Conservation (phyloP, 2,329 filamentous ascomycete genomes). For the Xylaria sp. region DNA sequence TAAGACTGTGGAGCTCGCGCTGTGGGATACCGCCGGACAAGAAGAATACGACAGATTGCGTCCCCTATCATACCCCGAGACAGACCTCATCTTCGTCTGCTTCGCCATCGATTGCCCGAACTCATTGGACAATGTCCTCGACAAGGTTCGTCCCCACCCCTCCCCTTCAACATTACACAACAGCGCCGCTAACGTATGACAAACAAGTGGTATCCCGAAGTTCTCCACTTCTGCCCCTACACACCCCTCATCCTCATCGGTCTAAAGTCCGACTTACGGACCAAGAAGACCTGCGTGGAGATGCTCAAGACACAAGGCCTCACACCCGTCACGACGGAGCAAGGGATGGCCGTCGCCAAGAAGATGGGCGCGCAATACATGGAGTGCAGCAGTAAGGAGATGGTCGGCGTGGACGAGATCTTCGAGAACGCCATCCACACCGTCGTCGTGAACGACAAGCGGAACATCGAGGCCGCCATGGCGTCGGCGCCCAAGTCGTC, state of each 20-base stretch:
- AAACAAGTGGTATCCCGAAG: conserved; percentile 90
- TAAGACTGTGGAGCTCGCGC: conserved; percentile 93
- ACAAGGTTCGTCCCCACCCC: conserved; percentile 76
- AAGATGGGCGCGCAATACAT: conserved; percentile 97
- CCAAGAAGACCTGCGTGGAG: conserved; percentile 96
- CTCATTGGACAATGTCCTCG: conserved; percentile 96
- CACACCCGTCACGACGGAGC: conserved; percentile 91
- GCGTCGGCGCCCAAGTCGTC: conserved; percentile 50
- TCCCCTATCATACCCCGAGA: conserved; percentile 96
- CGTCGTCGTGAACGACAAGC: conserved; percentile 82
- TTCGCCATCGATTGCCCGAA: conserved; percentile 99
- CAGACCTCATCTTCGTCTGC: conserved; percentile 97
- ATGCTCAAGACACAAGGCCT: conserved; percentile 98
- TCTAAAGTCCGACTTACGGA: conserved; percentile 94
- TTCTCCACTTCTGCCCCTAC: conserved; percentile 97
- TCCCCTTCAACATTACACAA: neutral
- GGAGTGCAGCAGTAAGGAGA: conserved; percentile 98
- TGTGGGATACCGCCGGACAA: conserved; percentile 98
- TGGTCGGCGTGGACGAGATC: conserved; percentile 94
- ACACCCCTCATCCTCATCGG: conserved; percentile 95
- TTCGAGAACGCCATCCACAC: conserved; percentile 92
- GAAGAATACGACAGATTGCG: conserved; percentile 98
- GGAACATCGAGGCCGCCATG: conserved; percentile 65
- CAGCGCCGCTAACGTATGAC: conserved; percentile 18
- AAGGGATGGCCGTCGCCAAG: conserved; percentile 85